A percentile compares a stretch with the other conserved stretches of the same genome.
These are phyloP conservation scores for Candida anglica DNA, from an alignment of 805 yeast genomes.

Conservation along the genomic window DNA sequence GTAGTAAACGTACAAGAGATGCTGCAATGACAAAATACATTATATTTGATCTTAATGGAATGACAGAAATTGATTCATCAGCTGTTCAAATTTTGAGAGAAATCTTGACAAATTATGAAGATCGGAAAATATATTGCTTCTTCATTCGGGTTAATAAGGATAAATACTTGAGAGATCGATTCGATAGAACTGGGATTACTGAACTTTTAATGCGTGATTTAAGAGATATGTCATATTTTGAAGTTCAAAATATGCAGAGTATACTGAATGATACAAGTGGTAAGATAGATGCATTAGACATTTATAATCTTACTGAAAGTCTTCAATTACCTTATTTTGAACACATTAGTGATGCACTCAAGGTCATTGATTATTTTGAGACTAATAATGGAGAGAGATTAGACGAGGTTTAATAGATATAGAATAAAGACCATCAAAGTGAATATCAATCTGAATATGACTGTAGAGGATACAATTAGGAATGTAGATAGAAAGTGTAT, in stretches of 20 bases:
- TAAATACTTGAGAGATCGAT: conserved; percentile 21
- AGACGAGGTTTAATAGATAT: no score
- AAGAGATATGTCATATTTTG: conserved; percentile 17
- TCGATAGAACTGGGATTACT: conserved; percentile 26
- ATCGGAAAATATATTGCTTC: conserved; percentile 26
- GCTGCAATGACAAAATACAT: conserved; percentile 37
- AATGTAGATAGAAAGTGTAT: no score
- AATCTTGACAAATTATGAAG: conserved; percentile 23
- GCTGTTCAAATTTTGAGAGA: conserved; percentile 35
- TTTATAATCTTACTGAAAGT: conserved; percentile 23
- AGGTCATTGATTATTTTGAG: conserved; percentile 35
- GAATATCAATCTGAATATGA: no score
- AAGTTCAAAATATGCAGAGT: conserved; percentile 10
- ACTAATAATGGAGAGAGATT: no score
- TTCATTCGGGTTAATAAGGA: conserved; percentile 32
- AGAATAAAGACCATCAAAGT: no score
- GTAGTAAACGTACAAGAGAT: conserved; percentile 30
- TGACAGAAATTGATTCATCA: conserved; percentile 39
- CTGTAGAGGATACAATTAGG: no score
- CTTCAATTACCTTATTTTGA: conserved; percentile 26
- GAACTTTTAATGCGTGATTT: conserved; percentile 22
- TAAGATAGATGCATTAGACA: conserved; percentile 7
- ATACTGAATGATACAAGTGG: no score
- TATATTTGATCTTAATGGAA: conserved; percentile 39
- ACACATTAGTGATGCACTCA: conserved; percentile 37